Conservation (phyloP, 495 filamentous ascomycete genomes). For the Penicillium argentinense region DNA sequence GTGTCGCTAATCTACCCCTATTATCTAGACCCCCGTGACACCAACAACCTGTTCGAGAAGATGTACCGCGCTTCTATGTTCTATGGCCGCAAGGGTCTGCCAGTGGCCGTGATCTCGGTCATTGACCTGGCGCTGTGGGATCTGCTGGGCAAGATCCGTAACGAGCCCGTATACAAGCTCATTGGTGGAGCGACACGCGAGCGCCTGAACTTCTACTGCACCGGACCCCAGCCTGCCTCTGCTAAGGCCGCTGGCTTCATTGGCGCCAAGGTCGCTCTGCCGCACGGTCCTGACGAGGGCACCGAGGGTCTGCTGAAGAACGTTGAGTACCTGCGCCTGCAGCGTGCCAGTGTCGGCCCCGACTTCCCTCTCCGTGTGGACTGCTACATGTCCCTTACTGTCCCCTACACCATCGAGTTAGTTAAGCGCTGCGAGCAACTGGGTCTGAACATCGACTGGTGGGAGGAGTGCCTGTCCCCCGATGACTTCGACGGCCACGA, state of each 20-base stretch:
- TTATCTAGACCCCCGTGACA: slow-evolving; percentile 72
- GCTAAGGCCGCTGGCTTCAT: slow-evolving; percentile 83
- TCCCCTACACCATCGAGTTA: slow-evolving; percentile 87
- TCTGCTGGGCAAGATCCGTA: slow-evolving; percentile 81
- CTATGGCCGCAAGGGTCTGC: slow-evolving; percentile 89
- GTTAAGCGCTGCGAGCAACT: slow-evolving; percentile 75
- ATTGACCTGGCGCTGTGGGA: slow-evolving; percentile 94
- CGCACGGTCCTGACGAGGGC: slow-evolving; percentile 85
- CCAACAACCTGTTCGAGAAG: slow-evolving; percentile 86
- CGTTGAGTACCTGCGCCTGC: slow-evolving; percentile 79
- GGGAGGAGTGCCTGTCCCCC: slow-evolving; percentile 88
- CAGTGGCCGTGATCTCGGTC: slow-evolving; percentile 87
- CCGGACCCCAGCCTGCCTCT: slow-evolving; percentile 75
- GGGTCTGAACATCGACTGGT: slow-evolving; percentile 90
- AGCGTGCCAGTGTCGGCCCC: slow-evolving; percentile 79
- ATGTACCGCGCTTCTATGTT: slow-evolving; percentile 96
- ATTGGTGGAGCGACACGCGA: slow-evolving; percentile 84
- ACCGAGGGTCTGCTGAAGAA: slow-evolving; percentile 81
- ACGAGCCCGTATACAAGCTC: slow-evolving; percentile 91
- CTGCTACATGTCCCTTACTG: slow-evolving; percentile 94
- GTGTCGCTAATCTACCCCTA: slow-evolving; percentile 3
- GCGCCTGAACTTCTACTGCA: slow-evolving; percentile 89
- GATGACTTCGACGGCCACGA: slow-evolving; percentile 90
- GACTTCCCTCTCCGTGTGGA: slow-evolving; percentile 93
- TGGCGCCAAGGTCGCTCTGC: slow-evolving; percentile 84